Evolutionary conservation across 1,284 basidiomycete genomes (phyloP), one percentile per base, ranked within the genome.

Genomic region (Irpex lacteus): DNA sequence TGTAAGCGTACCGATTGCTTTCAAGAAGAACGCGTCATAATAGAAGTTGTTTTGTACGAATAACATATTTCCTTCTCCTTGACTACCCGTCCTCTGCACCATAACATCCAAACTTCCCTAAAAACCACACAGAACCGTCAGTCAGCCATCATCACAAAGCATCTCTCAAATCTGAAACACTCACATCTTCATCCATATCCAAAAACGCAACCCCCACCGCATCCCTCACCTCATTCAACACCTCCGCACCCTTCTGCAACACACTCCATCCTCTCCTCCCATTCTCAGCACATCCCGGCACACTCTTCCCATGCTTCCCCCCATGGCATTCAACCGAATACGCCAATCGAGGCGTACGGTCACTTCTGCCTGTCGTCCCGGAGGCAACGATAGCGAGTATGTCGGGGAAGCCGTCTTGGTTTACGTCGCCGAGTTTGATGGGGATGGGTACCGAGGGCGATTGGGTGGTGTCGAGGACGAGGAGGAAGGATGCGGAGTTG

Each of bases 21-120:
- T 98, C 64, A 99, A 83, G 86, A 99, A 99, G 82, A 99, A 99
- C 0, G 98, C 96, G 71, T 99, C 98, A 73, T 96, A 96, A 74
- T 98, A 99, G 72, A 96, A 95, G 77, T 98, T 98, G 76, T 99
- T 99, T 77, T 98, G 95, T 50, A 99, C 81, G 70, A 99, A 98
- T 1, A 89, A 77, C 13, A 96, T 79, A 38, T 83, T 85, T 3
- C 89, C 88, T 60, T 80, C 75, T 2, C 83, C 82, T 63, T 88
- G 86, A 9, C 81, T 77, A 0, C 93, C 94, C 0, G 89, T 88
- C 47, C 96, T 82, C 72, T 98, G 96, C 0, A 99, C 83, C 75
- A 98, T 80, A 49, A 99, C 86, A 75, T 99, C 98, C 21, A 99
- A 81, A 1, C 95, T 94, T 0, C 97, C 96, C 94, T 97, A 70